Percentiles rank a stretch among this genome's conserved stretches.
Evolutionary conservation across 2,329 filamentous ascomycete genomes (phyloP).

Genomic region (Xylariaceae sp.): DNA sequence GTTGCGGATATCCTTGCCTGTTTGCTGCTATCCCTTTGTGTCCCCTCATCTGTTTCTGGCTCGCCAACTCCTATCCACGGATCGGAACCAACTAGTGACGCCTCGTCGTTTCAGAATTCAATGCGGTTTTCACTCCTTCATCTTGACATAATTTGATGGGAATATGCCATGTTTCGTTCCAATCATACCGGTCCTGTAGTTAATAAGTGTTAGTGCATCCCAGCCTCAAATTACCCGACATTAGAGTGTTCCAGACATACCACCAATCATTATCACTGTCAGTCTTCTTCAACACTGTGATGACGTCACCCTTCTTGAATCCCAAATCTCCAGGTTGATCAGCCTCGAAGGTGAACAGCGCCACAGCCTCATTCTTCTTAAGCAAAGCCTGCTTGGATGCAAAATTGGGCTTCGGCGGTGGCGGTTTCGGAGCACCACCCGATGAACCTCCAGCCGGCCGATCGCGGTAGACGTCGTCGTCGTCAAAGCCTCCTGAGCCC

Average conservation of each 20-base stretch:
- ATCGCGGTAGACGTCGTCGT: constrained; percentile 43
- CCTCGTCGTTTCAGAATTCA: too few relatives aligned
- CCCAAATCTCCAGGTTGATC: constrained; percentile 89
- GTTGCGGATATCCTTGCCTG: too few relatives aligned
- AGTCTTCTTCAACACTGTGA: constrained; percentile 91
- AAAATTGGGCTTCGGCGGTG: constrained; percentile 86
- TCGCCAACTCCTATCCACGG: too few relatives aligned
- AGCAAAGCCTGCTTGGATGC: constrained; percentile 52
- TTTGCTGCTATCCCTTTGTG: too few relatives aligned
- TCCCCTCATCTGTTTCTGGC: too few relatives aligned
- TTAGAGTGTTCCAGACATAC: constrained; percentile 50
- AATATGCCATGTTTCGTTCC: constrained; percentile 87
- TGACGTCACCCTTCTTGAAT: constrained; percentile 96
- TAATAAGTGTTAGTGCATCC: neutral
- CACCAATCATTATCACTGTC: constrained; percentile 96
- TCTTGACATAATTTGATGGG: constrained; percentile 74
- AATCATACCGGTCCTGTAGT: constrained; percentile 75
- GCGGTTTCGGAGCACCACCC: constrained; percentile 57
- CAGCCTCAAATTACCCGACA: neutral
- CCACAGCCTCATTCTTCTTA: constrained; percentile 77
- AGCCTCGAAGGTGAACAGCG: constrained; percentile 89
- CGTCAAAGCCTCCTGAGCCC: constrained; percentile 37
- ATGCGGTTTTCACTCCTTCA: constrained; percentile 48
- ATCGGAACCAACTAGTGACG: too few relatives aligned
- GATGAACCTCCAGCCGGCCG: constrained; percentile 36